Evolutionary conservation across 768 basidiomycete genomes (phyloP), one percentile per base, ranked within the genome.

Genomic region (Mycena metata): DNA sequence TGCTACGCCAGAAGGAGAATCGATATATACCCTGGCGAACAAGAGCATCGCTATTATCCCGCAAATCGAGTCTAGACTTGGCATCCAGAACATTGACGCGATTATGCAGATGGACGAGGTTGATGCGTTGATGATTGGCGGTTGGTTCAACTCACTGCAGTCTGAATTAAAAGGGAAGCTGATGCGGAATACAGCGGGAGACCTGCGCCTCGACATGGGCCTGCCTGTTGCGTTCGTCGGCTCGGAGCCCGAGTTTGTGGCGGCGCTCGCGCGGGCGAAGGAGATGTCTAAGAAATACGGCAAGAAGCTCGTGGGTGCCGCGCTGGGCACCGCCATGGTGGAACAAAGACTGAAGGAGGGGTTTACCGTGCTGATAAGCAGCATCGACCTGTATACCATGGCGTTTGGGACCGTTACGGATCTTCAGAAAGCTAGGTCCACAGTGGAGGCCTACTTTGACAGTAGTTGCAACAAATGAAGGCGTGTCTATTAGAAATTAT

Each of bases 121-220:
- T 10, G 68, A 72, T 52, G 71, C 68, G 19, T 54, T 69, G 21
- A 72, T 69, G 67, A 72, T 72, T 24, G 64, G 70, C 5, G 59
- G 70, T 71, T 17, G 24, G 70, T 55, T 35, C 2, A 17, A n/a
- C n/a, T n/a, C n/a, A n/a, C 12, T 7, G 36, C 10, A 30, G 4
- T 8, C 33, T 33, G 43, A 23, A 57, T 19, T 5, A 19, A 45
- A 21, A 30, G 42, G 33, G 13, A 5, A 16, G n/a, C 24, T 24
- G 19, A 47, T 13, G 33, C 46, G 45, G 23, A 15, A 10, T 24
- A 6, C 60, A 69, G 67, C 68, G 0, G 69, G 71, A n/a, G 71
- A 72, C 45, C 60, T 72, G 30, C 64, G 69, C n/a, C 56, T 72
- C 15, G 71, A 72, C 17, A 64, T 72, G 60, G 71, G 71, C 0